Base-by-base conservation (phyloP, 306 rosid genomes). In the Nissolia schottii region DNA sequence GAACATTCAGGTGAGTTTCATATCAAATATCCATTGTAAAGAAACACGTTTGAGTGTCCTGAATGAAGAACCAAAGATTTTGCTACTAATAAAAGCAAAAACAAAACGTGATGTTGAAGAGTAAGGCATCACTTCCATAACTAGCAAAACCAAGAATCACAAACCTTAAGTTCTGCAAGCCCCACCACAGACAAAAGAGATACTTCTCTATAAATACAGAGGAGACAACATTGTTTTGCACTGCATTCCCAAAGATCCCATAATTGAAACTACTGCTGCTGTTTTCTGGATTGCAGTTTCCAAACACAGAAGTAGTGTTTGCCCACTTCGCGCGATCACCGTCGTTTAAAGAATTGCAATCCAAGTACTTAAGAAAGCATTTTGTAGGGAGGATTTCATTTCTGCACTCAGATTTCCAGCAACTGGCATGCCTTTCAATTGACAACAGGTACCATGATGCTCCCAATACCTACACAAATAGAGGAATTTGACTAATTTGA, bases 131-230 rank as follows among this genome's bases (percentile, higher is more conserved):
- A 59, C 37, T 50, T 51, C 11, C 53, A 4, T 22, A 9, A 24
- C 35, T 4, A 41, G 69, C 29, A 63, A 25, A 54, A 18, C 19
- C 3, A 22, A 31, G 49, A 75, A 75, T 45, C 74, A n/a, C n/a
- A 74, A 70, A 93, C 98, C 98, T 93, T 85, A 93, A 82, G 84
- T 91, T 93, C 87, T 93, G 98, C 79, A 93, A 75, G 45, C 98
- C 98, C 96, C 96, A 91, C 97, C 98, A 93, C 4, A 93, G 85
- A 78, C 97, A 93, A 68, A 84, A 93, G 75, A 91, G 88, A 65
- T 93, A 93, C 87, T 93, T 93, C 82, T 86, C 82, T 5, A 83
- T 9, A 78, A 93, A 89, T 3, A 8, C 23, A 1, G 85, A 59
- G 67, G 92, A 81, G 35, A 91, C 51, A 62, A 89, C 92, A 45